Conservation (phyloP, 441 rosid species). For the Populus tomentosa region DNA sequence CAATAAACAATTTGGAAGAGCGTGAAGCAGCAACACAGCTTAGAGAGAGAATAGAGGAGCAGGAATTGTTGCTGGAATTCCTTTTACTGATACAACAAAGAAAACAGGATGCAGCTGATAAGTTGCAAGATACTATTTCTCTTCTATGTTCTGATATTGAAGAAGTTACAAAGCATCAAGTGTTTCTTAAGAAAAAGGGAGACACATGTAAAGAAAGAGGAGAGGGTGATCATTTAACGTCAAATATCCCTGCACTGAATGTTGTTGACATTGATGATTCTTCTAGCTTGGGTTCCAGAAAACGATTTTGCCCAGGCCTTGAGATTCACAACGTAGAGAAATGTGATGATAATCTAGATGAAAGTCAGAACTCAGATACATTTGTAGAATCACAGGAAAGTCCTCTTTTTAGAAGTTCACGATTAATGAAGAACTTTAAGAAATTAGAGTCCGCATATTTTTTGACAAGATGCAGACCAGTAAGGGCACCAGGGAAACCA, state of each 20-base stretch:
- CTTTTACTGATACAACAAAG: too few species aligned
- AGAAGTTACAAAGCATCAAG: conserved; percentile 62
- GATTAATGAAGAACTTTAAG: too few species aligned
- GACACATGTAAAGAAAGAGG: conserved; percentile 31
- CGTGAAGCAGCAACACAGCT: conserved; percentile 84
- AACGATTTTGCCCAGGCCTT: too few species aligned
- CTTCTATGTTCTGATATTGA: conserved; percentile 77
- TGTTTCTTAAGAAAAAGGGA: conserved; percentile 52
- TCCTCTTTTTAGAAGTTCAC: too few species aligned
- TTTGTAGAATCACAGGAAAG: conserved; percentile 14
- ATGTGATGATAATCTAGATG: conserved; percentile 44
- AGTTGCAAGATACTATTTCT: conserved; percentile 45
- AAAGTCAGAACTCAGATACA: conserved; percentile 31
- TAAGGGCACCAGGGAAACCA: too few species aligned
- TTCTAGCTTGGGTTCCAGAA: too few species aligned
- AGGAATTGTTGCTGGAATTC: conserved; percentile 37
- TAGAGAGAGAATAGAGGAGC: conserved; percentile 70
- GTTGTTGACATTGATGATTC: too few species aligned
- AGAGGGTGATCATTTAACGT: too few species aligned
- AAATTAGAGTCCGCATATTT: too few species aligned
- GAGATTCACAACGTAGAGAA: conserved; percentile 33
- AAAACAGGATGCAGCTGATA: too few species aligned
- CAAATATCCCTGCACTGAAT: too few species aligned
- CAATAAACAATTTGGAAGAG: conserved; percentile 66
- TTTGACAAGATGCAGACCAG: too few species aligned